Evolutionary conservation across 768 basidiomycete genomes (phyloP), one percentile per base, ranked within the genome.

Genomic region (Lactarius akahatsu): DNA sequence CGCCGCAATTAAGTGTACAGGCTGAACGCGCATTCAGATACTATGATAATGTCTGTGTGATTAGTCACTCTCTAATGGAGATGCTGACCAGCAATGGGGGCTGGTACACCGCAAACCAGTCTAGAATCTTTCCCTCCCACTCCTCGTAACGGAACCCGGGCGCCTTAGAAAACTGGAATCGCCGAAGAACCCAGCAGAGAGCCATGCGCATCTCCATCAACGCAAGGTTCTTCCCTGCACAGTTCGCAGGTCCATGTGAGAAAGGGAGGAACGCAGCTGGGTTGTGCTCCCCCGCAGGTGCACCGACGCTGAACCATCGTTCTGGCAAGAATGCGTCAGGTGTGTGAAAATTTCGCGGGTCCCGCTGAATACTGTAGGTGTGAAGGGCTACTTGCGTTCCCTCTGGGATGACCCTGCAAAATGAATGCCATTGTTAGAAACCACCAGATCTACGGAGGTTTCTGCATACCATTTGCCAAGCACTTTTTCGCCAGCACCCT

Each of bases 191-290:
- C 50, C 50, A 52, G 13, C 23, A 52, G 4, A 50, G 23, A 23
- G 26, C 23, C 50, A 52, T 52, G 47, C 47, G 67, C 52, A 69
- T 66, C 54, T 70, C 69, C 28, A 63, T 47, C 32, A 66, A 13
- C 23, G 71, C 72, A 20, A 73, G 70, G 28, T 38, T 67, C 58
- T 68, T 68, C 15, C 72, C 72, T 11, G 64, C 68, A 59, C 72
- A 73, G 20, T 57, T 67, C 38, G 67, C 52, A 20, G 72, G 71
- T 6, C 73, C 72, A 32, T 61, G 61, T 26, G 72, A 70, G 30
- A 70, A 71, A 1, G 73, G 69, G 32, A 68, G 65, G 45, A 69
- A 71, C 30, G 69, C 67, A 11, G 43, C 45, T 18, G 47, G 40
- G 63, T 72, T 63, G 34, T 57, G 56, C 30, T 16, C 56, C 15